Evolutionary conservation across 2,329 filamentous ascomycete genomes (phyloP).

Genomic region (Hymenoscyphus occultus): DNA sequence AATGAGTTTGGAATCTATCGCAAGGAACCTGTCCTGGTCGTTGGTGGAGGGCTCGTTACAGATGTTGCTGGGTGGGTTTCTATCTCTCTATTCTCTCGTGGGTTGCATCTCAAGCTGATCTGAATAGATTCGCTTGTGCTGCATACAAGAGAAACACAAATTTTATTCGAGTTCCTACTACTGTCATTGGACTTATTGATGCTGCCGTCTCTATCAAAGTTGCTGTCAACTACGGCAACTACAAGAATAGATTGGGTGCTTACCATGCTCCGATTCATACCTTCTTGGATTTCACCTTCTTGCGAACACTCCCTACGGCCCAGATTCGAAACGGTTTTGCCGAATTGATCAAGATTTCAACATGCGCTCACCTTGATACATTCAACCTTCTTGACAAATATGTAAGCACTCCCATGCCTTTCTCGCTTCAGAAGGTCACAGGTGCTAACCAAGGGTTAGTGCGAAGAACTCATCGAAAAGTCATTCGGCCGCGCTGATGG

Average conservation of each 20-base stretch:
- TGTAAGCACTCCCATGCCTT: slow-evolving; percentile 12
- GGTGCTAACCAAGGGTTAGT: slow-evolving; percentile 34
- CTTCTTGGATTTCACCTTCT: slow-evolving; percentile 70
- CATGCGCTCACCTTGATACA: slow-evolving; percentile 63
- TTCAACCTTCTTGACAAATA: slow-evolving; percentile 67
- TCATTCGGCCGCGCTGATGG: slow-evolving; percentile 62
- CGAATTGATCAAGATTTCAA: slow-evolving; percentile 73
- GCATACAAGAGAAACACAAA: slow-evolving; percentile 70
- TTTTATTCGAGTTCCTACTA: slow-evolving; percentile 71
- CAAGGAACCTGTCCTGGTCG: slow-evolving; percentile 65
- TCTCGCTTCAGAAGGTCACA: neutral
- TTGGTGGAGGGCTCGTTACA: slow-evolving; percentile 68
- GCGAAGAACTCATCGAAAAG: slow-evolving; percentile 63
- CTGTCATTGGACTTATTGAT: slow-evolving; percentile 72
- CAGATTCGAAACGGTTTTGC: slow-evolving; percentile 73
- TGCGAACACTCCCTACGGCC: slow-evolving; percentile 63
- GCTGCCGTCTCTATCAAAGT: slow-evolving; percentile 75
- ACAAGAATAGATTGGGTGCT: slow-evolving; percentile 71
- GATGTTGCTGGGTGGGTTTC: slow-evolving; percentile 66
- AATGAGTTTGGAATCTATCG: slow-evolving; percentile 68
- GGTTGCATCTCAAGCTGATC: slow-evolving; percentile 13
- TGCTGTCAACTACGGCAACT: slow-evolving; percentile 73
- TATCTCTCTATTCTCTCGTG: slow-evolving; percentile 13
- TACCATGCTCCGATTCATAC: slow-evolving; percentile 69
- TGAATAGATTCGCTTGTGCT: slow-evolving; percentile 62